These are phyloP conservation scores for Luffa acutangula DNA, from an alignment of 306 rosid genomes.

Conservation along the genomic window DNA sequence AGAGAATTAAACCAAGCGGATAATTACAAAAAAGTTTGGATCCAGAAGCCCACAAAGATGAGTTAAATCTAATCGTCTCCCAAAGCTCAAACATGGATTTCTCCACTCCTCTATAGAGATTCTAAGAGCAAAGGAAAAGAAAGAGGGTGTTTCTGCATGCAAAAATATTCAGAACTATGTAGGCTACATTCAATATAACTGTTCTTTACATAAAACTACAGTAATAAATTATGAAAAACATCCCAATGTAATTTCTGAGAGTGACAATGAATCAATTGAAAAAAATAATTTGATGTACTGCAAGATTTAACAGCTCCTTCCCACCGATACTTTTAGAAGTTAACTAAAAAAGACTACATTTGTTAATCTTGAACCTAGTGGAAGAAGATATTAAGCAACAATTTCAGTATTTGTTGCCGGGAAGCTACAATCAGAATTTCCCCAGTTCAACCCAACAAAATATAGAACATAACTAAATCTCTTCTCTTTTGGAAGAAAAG, in stretches of 20 bases:
- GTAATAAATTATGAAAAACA: conserved; percentile 17
- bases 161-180: conserved; percentile 2
- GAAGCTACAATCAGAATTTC: conserved; percentile 81
- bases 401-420: conserved; percentile 51
- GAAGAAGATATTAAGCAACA: conserved; percentile 75
- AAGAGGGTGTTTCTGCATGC: not conserved
- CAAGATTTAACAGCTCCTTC: conserved; percentile 71
- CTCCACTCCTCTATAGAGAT: not conserved
- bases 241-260: conserved; percentile 31
- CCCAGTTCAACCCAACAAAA: conserved; percentile 72
- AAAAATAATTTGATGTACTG: conserved; percentile 43
- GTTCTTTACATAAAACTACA: conserved; percentile 14
- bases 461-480: conserved; percentile 43
- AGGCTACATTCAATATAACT: conserved; percentile 9
- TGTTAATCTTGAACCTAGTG: conserved; percentile 65
- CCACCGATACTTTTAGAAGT: conserved; percentile 42
- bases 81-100: too few species aligned
- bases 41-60: too few species aligned
- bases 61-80: too few species aligned
- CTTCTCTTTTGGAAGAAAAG: conserved; percentile 43
- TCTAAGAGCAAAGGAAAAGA: not conserved
- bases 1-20: too few species aligned
- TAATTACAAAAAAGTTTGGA: too few species aligned
- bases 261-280: conserved; percentile 74
- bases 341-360: conserved; percentile 42